phyloP scores from a whole-genome alignment of 1,284 basidiomycete species.

The Ganoderma multipileum region DNA sequence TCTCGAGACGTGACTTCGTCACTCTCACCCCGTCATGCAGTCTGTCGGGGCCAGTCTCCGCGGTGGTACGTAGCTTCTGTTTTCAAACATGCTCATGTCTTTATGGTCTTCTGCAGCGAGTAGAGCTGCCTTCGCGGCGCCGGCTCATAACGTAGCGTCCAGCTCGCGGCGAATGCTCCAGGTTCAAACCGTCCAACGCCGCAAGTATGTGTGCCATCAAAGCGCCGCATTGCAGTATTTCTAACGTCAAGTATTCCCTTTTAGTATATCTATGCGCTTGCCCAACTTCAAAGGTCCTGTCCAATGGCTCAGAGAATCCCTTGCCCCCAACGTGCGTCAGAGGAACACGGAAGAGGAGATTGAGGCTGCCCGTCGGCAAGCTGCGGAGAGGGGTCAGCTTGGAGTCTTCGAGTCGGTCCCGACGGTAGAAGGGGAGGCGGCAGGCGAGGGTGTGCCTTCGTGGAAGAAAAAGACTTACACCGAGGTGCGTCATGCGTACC shows the following conservation, averaged over 20 bases:
- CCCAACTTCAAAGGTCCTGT: slow-evolving; percentile 52
- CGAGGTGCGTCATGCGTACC: slow-evolving; percentile 36
- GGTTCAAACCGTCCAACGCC: slow-evolving; percentile 42
- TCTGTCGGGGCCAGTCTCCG: slow-evolving; percentile 39
- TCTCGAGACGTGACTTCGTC: slow-evolving; percentile 13
- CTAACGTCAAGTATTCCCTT: neutral
- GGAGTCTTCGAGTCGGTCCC: slow-evolving; percentile 61
- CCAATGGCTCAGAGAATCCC: slow-evolving; percentile 67
- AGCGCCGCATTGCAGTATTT: neutral
- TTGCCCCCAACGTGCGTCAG: slow-evolving; percentile 56
- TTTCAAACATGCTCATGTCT: neutral
- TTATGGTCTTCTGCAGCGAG: slow-evolving; percentile 12
- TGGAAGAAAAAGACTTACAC: slow-evolving; percentile 39
- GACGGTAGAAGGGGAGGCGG: slow-evolving; percentile 32
- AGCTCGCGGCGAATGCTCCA: slow-evolving; percentile 39
- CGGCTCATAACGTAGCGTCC: slow-evolving; percentile 34
- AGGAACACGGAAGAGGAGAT: slow-evolving; percentile 55
- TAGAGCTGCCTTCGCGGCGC: slow-evolving; percentile 21
- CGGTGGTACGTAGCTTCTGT: slow-evolving; percentile 23
- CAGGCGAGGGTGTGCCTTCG: slow-evolving; percentile 27
- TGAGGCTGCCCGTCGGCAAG: slow-evolving; percentile 58
- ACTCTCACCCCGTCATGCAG: slow-evolving; percentile 41
- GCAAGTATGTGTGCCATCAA: slow-evolving; percentile 45
- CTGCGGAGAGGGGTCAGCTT: slow-evolving; percentile 56
- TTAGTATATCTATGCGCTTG: slow-evolving; percentile 42